Evolutionary conservation across 2,329 filamentous ascomycete species (phyloP), one percentile per base, ranked within the genome.

Genomic region (Pseudogymnoascus sp.): DNA sequence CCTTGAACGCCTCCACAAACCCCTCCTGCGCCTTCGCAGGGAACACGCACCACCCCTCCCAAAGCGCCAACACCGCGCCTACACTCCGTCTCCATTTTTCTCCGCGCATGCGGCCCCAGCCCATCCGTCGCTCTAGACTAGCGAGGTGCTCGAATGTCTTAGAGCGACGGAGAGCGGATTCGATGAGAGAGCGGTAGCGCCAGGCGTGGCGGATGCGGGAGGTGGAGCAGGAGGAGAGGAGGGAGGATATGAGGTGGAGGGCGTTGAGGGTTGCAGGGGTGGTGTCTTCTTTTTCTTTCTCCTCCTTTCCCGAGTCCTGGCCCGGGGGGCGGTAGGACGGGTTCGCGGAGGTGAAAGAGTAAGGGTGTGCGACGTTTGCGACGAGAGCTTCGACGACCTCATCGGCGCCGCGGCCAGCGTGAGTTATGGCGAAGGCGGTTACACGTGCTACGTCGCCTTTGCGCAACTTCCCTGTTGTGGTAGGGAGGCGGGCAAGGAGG

Each of bases 361-460:
- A 85, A 0, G 94, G 94, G 60, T 82, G 84, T 64, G 89, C 81
- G 35, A 97, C 81, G 69, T 99, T 97, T 0, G 86, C 82, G 0
- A 96, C 83, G 38, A 97, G 86, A 75, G 96, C 84, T 59, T 93
- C 84, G n/a, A 96, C 92, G 36, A 97, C 88, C 76, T 97, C 94
- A 66, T 95, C 90, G 11, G 91, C 89, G 14, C 92, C 94, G 19
- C 86, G 82, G 39, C 88, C 90, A 1, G 92, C 90, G 72, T 97
- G 91, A 2, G 87, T 88, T 62, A 97, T 91, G 11, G 92, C 92
- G 75, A 97, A 97, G 2, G 88, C 84, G 1, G 92, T 93, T 2
- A 97, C 81, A 4, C 92, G 84, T 1, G 91, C 92, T 52, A 97
- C 84, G 70, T 97, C 91, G 2, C 91, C 92, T 70, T 91, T 91